Evolutionary conservation across 192 early-diverging fungal genomes (phyloP).

Genomic region (Rhizophlyctis rosea): DNA sequence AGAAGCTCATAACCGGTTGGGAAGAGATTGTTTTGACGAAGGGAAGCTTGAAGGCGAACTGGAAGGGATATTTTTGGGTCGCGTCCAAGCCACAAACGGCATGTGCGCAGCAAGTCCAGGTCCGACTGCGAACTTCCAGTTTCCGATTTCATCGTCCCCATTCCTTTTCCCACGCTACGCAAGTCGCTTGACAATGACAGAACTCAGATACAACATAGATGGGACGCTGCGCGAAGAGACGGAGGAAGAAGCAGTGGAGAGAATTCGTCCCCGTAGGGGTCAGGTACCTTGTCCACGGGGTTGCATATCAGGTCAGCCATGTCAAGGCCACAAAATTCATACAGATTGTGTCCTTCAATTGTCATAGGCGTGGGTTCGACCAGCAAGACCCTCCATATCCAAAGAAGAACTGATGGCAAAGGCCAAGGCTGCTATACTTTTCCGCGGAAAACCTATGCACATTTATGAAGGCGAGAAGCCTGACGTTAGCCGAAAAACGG

Average conservation of each 20-base stretch:
- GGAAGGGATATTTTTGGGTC: no score
- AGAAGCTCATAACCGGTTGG: no score
- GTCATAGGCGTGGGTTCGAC: neutral
- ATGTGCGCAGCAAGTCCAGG: no score
- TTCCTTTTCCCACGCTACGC: no score
- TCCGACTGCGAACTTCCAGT: no score
- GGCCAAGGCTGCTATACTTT: no score
- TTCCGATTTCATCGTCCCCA: no score
- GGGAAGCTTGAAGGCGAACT: no score
- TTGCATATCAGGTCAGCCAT: neutral
- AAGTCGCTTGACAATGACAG: neutral
- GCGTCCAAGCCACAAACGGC: no score
- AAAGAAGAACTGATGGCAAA: neutral
- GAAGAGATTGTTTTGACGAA: no score
- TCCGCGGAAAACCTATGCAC: no score
- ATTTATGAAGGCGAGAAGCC: constrained; percentile 1
- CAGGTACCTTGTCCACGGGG: neutral
- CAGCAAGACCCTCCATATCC: neutral
- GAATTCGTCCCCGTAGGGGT: neutral
- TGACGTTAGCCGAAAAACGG: neutral
- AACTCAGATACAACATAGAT: constrained; percentile 17
- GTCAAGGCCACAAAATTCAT: neutral
- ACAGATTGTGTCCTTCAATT: neutral
- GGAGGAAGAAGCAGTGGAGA: constrained; percentile 9
- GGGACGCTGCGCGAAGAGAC: constrained; percentile 15